Evolutionary conservation across 345 rosid species (phyloP).

Genomic region (Pistacia integerrima): DNA sequence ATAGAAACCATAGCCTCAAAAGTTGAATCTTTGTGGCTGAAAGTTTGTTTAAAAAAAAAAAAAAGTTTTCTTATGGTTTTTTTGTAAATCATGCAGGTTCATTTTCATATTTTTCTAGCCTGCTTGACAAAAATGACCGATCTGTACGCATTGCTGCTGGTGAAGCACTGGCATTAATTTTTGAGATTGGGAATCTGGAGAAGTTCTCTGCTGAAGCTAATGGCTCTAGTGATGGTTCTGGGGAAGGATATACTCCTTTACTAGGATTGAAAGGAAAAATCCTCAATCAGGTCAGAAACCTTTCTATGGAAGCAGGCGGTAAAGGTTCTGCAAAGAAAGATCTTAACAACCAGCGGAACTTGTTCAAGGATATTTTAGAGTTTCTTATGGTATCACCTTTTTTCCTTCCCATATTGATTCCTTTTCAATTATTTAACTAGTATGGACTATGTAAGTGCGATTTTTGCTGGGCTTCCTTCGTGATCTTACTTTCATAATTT

Average conservation of each 20-base stretch:
- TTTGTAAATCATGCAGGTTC: constrained; percentile 49
- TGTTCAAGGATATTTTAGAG: constrained; percentile 80
- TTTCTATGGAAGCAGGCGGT: constrained; percentile 89
- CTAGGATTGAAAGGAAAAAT: constrained; percentile 73
- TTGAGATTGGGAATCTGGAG: constrained; percentile 72
- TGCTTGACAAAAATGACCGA: constrained; percentile 88
- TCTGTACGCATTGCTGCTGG: constrained; percentile 93
- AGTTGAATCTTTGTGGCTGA: not conserved
- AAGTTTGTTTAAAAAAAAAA: not conserved
- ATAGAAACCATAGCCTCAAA: not conserved
- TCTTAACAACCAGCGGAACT: constrained; percentile 79
- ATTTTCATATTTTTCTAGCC: constrained; percentile 66
- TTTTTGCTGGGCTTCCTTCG: constrained; percentile 12
- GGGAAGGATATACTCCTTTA: constrained; percentile 48
- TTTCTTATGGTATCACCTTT: constrained; percentile 62
- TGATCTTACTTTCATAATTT: constrained; percentile 15
- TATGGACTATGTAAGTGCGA: not conserved
- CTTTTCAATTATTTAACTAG: not conserved
- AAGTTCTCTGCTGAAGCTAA: constrained; percentile 57
- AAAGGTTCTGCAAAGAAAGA: constrained; percentile 93
- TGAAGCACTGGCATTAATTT: constrained; percentile 80
- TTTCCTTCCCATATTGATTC: not conserved
- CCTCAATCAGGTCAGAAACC: constrained; percentile 68
- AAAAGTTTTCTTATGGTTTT: not conserved
- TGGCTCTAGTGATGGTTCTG: constrained; percentile 40